Percentiles rank a stretch among this genome's conserved stretches.
Evolutionary conservation across 2,329 filamentous ascomycete species (phyloP).

Genomic region (Exophiala dermatitidis): DNA sequence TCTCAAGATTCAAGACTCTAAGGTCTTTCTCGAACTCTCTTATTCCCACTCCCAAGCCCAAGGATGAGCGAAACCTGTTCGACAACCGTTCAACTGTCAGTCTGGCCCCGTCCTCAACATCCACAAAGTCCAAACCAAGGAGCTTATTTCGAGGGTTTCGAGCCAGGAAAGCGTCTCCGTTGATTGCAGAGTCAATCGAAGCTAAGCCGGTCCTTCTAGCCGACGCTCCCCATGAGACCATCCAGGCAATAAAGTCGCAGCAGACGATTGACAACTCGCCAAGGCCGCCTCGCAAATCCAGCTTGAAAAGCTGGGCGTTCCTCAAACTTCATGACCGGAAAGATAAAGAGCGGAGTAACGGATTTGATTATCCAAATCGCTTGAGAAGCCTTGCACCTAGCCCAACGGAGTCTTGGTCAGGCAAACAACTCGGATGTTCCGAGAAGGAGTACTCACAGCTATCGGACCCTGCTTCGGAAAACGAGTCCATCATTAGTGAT

Average conservation of each 20-base stretch:
- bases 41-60: not conserved
- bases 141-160: slow-evolving; percentile 11
- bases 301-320: slow-evolving; percentile 4
- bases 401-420: slow-evolving; percentile 9
- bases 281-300: slow-evolving; percentile 10
- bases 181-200: not conserved
- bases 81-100: not conserved
- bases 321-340: slow-evolving; percentile 4
- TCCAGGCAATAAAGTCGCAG: not conserved
- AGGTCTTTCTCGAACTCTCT: slow-evolving; percentile 10
- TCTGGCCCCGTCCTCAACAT: not conserved
- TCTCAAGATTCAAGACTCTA: slow-evolving; percentile 7
- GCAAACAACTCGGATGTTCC: not conserved
- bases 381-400: not conserved
- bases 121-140: not conserved
- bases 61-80: not conserved
- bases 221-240: not conserved
- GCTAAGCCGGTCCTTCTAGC: not conserved
- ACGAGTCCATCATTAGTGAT: not conserved
- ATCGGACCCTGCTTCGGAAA: slow-evolving; percentile 7
- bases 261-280: not conserved
- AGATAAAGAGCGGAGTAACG: not conserved
- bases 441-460: not conserved
- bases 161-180: slow-evolving; percentile 6
- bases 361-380: not conserved